Percentiles rank a stretch among this genome's conserved stretches.
phyloP scores from a whole-genome alignment of 495 filamentous ascomycete genomes.

The Neurospora tetraspora region DNA sequence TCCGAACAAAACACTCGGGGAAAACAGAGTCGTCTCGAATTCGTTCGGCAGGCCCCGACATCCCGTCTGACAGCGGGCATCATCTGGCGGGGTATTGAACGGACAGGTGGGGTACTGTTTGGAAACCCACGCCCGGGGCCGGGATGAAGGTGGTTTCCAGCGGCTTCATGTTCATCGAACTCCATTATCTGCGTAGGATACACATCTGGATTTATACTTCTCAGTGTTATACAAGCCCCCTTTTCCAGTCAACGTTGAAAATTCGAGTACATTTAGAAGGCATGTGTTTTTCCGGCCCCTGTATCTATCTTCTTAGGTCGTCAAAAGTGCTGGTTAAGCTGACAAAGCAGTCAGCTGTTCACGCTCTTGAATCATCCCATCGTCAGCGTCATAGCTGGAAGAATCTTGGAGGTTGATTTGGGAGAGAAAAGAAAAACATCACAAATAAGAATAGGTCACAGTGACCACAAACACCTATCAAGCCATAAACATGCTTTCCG shows the following conservation, averaged over 20 bases:
- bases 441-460: no score
- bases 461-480: constrained; percentile 1
- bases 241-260: neutral
- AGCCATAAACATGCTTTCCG: constrained; percentile 28
- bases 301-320: neutral
- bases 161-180: neutral
- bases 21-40: neutral
- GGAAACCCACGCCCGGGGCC: neutral
- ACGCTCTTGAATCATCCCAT: neutral
- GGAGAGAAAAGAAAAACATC: no score
- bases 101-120: neutral
- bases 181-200: neutral
- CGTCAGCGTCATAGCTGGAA: neutral
- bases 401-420: neutral
- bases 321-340: neutral
- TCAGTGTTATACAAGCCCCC: neutral
- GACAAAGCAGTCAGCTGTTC: neutral
- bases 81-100: neutral
- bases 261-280: neutral
- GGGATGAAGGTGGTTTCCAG: neutral
- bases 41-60: neutral
- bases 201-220: neutral
- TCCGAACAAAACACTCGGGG: neutral
- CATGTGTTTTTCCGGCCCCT: neutral
- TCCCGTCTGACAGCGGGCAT: neutral